A percentile compares a stretch with the other conserved stretches of the same genome.
Evolutionary conservation across 202 grass and related monocot genomes (phyloP).

Genomic region (Cymbopogon flexuosus): DNA sequence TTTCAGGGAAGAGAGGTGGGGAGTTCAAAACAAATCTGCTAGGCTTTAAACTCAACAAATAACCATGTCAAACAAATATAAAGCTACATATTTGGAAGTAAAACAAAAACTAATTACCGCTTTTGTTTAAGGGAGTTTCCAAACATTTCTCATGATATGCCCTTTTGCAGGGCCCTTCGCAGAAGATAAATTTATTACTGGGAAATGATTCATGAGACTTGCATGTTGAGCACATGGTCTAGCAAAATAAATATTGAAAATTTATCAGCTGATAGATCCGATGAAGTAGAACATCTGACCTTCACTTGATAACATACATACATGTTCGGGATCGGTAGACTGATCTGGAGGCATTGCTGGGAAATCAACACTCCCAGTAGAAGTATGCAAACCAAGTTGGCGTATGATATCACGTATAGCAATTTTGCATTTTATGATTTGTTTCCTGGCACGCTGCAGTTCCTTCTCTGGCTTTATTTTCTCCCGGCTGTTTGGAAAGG

Average conservation of each 20-base stretch:
- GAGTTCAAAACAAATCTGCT: not conserved
- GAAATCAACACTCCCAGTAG: conserved; percentile 44
- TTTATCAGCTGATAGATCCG: conserved; percentile 30
- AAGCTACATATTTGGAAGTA: conserved; percentile 20
- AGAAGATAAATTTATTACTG: conserved; percentile 56
- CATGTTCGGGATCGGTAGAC: conserved; percentile 48
- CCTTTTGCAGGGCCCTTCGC: conserved; percentile 64
- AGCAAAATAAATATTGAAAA: conserved; percentile 36
- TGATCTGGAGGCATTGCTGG: conserved; percentile 42
- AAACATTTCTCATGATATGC: conserved; percentile 72
- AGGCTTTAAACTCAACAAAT: not conserved
- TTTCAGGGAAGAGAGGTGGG: not conserved
- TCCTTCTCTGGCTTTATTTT: conserved; percentile 97
- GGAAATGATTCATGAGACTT: conserved; percentile 61
- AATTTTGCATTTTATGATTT: conserved; percentile 84
- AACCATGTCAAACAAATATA: not conserved
- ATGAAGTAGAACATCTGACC: conserved; percentile 10
- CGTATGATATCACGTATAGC: conserved; percentile 81
- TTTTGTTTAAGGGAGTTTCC: conserved; percentile 57
- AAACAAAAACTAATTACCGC: conserved; percentile 37
- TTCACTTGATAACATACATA: conserved; percentile 39
- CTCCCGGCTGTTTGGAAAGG: conserved; percentile 58
- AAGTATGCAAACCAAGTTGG: conserved; percentile 67
- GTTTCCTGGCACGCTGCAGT: conserved; percentile 81
- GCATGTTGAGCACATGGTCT: conserved; percentile 62